phyloP scores from a whole-genome alignment of 148 eudicot species.

The Rhododendron williamsianum region DNA sequence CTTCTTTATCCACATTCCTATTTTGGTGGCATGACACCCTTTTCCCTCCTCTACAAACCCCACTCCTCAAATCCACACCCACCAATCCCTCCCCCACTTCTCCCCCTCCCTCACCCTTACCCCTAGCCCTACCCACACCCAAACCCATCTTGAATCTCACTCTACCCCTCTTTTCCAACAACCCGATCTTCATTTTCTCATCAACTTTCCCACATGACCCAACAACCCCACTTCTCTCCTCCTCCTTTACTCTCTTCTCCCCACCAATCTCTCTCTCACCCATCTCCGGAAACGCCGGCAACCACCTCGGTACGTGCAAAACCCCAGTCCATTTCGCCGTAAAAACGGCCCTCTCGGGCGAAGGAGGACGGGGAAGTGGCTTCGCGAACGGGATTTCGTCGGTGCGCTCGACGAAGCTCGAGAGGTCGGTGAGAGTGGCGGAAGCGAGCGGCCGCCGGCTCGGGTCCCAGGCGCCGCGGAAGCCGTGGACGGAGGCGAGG shows the following conservation, averaged over 20 bases:
- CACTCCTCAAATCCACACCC: constrained; percentile 27
- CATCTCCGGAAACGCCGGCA: constrained; percentile 54
- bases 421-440: constrained; percentile 20
- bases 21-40: constrained; percentile 20
- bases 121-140: background rate
- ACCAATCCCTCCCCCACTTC: background rate
- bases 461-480: constrained; percentile 25
- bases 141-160: constrained; percentile 37
- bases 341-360: background rate
- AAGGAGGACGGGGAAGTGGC: constrained; percentile 17
- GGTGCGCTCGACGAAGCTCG: constrained; percentile 22
- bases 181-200: constrained; percentile 12
- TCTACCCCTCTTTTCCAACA: constrained; percentile 34
- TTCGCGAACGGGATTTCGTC: constrained; percentile 48
- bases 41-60: constrained; percentile 43
- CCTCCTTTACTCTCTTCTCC: constrained; percentile 17
- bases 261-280: background rate
- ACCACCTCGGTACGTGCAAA: constrained; percentile 58
- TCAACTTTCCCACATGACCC: background rate
- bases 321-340: background rate
- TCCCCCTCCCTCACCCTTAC: background rate
- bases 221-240: constrained; percentile 1
- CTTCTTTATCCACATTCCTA: background rate
- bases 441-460: constrained; percentile 15
- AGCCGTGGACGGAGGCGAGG: constrained; percentile 36